These are phyloP conservation scores for Mollisiaceae sp. DNA, from an alignment of 2,329 filamentous ascomycete genomes.

Conservation along the genomic window DNA sequence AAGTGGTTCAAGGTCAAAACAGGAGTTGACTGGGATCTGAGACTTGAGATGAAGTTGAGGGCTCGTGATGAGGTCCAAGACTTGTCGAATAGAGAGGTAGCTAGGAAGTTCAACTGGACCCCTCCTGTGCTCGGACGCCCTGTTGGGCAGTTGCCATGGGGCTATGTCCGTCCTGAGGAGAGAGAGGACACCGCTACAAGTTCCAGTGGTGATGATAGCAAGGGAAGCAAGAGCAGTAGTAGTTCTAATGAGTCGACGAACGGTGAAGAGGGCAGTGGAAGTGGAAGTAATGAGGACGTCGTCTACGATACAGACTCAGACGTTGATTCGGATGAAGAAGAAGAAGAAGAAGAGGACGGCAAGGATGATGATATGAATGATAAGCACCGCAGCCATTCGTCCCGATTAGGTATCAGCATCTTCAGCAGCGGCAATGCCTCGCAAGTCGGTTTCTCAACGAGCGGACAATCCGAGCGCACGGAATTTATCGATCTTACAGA, in stretches of 20 bases:
- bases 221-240: not conserved
- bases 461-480: not conserved
- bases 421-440: not conserved
- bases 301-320: slow-evolving; percentile 33
- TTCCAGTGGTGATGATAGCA: not conserved
- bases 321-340: slow-evolving; percentile 28
- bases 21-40: slow-evolving; percentile 63
- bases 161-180: slow-evolving; percentile 31
- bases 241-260: not conserved
- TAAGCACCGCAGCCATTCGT: no score
- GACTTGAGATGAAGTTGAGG: slow-evolving; percentile 39
- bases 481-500: not conserved
- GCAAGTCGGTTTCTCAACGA: no score
- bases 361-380: not conserved
- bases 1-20: slow-evolving; percentile 63
- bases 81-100: not conserved
- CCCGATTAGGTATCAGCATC: not conserved
- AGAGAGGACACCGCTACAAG: not conserved
- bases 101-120: slow-evolving; percentile 25
- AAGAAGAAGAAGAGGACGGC: slow-evolving; percentile 7
- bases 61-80: not conserved
- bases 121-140: slow-evolving; percentile 27
- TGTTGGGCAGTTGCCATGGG: slow-evolving; percentile 30
- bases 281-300: slow-evolving; percentile 16
- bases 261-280: not conserved